Evolutionary conservation across 148 eudicot genomes (phyloP).

Genomic region (Amaranthus palmeri): DNA sequence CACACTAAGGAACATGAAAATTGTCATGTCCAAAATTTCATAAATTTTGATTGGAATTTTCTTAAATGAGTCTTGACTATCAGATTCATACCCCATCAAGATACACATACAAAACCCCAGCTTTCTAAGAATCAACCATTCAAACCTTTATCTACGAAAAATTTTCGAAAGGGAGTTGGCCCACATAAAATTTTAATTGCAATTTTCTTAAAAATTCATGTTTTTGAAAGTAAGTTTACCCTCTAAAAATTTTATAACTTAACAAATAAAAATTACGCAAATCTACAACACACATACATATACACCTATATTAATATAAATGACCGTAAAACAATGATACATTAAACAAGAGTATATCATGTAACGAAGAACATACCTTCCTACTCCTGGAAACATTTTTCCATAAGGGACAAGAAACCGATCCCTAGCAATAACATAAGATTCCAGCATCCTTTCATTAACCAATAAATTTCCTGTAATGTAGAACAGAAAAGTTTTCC

Average conservation of each 20-base stretch:
- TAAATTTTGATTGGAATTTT: no score
- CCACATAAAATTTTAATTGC: no score
- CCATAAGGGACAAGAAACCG: conserved; percentile 90
- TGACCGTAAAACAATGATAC: not conserved
- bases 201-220: not conserved
- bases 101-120: no score
- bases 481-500: not conserved
- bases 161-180: no score
- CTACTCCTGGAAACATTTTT: conserved; percentile 94
- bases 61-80: no score
- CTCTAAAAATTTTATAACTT: not conserved
- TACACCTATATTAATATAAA: not conserved
- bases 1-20: no score
- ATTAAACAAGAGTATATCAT: not conserved
- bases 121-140: no score
- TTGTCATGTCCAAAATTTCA: no score
- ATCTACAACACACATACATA: not conserved
- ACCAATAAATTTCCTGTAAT: conserved; percentile 83
- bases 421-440: conserved; percentile 94
- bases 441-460: conserved; percentile 96
- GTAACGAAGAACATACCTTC: conserved; percentile 52
- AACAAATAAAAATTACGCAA: not conserved
- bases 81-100: no score
- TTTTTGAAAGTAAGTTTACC: not conserved
- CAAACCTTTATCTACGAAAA: no score